Base-by-base conservation (phyloP, 202 grass and related monocot species). In the Brachypodium distachyon region DNA sequence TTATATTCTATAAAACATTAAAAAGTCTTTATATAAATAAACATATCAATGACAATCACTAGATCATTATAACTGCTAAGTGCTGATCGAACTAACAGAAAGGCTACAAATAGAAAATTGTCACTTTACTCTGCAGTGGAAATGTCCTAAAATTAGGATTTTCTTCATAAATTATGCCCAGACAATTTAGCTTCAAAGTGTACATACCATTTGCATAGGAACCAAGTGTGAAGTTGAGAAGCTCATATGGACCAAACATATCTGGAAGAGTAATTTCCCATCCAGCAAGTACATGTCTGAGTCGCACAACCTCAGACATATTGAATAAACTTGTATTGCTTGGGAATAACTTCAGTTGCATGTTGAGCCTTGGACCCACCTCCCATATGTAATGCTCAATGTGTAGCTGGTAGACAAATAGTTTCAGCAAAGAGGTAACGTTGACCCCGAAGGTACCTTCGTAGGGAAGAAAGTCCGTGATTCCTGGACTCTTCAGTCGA, bases 241-340 rank as follows among this genome's bases (percentile, higher is more conserved):
- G 77, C 83, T 99, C 96, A 81, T 99, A 99, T 67, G 96, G 96
- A 76, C 96, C 96, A 83, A 90, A 99, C 23, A 99, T 70, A 73
- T 95, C 96, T 41, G 86, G 90, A 77, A 95, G 91, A 16, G 85
- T 80, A 67, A 99, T 92, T 80, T 83, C 62, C 96, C 96, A 99
- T 61, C 87, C 89, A 19, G 91, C 85, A 73, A 99, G 91, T 90
- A 93, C 54, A 27, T 69, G 76, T 83, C 72, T 85, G 56, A 99
- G 89, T 44, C 85, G 69, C 44, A 85, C 52, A 28, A 92, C n/a
- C 80, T 99, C 89, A 49, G 71, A 73, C 71, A 48, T 50, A 87
- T 80, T 90, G 78, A 99, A 99, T 12, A 72, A 12, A 67, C 33
- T 85, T 7, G 13, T 53, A 74, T 81, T 87, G 38, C 73, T 82